phyloP scores from a whole-genome alignment of 352 stramenopile genomes.

The Globisporangium mamillatum region DNA sequence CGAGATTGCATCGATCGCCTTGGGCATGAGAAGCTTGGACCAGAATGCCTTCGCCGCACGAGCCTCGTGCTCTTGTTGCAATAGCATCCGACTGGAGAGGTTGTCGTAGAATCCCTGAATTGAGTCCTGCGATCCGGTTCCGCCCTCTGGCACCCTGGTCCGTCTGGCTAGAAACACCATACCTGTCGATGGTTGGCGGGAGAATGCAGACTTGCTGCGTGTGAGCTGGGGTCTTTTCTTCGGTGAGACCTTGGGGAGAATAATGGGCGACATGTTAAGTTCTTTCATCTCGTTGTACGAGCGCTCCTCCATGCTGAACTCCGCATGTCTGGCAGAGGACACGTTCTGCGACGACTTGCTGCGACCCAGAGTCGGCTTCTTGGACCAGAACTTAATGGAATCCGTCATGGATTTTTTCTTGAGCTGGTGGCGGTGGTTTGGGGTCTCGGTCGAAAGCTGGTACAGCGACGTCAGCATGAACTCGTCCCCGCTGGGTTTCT shows the following conservation, averaged over 20 bases:
- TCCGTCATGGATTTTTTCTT: slow-evolving; percentile 6
- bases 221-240: slow-evolving; percentile 9
- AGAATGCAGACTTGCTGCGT: slow-evolving; percentile 30
- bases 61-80: slow-evolving; percentile 10
- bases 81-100: slow-evolving; percentile 16
- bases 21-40: slow-evolving; percentile 16
- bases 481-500: slow-evolving; percentile 24
- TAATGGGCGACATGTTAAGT: slow-evolving; percentile 14
- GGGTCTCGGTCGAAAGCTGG: slow-evolving; percentile 30
- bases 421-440: slow-evolving; percentile 7
- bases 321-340: slow-evolving; percentile 23
- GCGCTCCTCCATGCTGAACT: slow-evolving; percentile 22
- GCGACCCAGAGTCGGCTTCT: slow-evolving; percentile 19
- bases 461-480: slow-evolving; percentile 57
- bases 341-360: slow-evolving; percentile 52
- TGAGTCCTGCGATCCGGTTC: slow-evolving; percentile 4
- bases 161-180: neutral
- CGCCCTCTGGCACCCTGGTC: neutral
- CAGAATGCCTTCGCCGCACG: slow-evolving; percentile 13
- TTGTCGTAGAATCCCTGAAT: slow-evolving; percentile 31
- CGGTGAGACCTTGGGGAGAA: slow-evolving; percentile 1
- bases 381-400: neutral
- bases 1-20: slow-evolving; percentile 7
- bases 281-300: slow-evolving; percentile 21
- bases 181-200: slow-evolving; percentile 11